Evolutionary conservation across 768 basidiomycete genomes (phyloP), one percentile per base, ranked within the genome.

Genomic region (Boletus vinaceobasis): DNA sequence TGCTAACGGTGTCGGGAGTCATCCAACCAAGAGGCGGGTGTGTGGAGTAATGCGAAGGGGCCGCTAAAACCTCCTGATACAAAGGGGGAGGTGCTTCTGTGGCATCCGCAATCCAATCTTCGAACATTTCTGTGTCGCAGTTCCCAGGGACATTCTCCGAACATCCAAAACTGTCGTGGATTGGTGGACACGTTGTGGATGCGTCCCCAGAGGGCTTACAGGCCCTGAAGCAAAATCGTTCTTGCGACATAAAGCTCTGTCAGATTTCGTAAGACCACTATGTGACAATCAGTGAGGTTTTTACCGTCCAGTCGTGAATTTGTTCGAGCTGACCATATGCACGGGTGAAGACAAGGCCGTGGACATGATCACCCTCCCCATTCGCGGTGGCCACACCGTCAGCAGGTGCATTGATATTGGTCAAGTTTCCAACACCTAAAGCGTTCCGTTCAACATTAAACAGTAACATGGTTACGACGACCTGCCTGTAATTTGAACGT

Each of bases 251-350:
- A 63, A 86, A 87, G 69, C 85, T 84, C 84, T 85, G 59, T 56
- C 35, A 46, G 44, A 53, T 45, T 36, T 27, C 26, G 56, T 62
- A 19, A 60, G 57, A 60, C 46, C n/a, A 43, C 38, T 49, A 38
- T 26, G 36, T 38, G 33, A 55, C 39, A 21, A 60, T 26, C 26
- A 37, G 45, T 36, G 36, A 57, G 50, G 48, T 35, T 42, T 59
- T 63, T 70, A 79, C 82, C 44, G 85, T 88, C 90, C 90, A 92
- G 65, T 90, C 84, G 60, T 83, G 77, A 38, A 88, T 74, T 63
- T 89, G 78, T 60, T 79, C 58, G 4, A 81, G 58, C 44, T 73
- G 71, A 21, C 82, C 84, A 69, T 85, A 88, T n/a, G 84, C 85
- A 55, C 53, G 78, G 21, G 87, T 86, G 67, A 88, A 88, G n/a